These are phyloP conservation scores for Fomitiporia mediterranea DNA, from an alignment of 1,284 basidiomycete species.

Conservation along the genomic window DNA sequence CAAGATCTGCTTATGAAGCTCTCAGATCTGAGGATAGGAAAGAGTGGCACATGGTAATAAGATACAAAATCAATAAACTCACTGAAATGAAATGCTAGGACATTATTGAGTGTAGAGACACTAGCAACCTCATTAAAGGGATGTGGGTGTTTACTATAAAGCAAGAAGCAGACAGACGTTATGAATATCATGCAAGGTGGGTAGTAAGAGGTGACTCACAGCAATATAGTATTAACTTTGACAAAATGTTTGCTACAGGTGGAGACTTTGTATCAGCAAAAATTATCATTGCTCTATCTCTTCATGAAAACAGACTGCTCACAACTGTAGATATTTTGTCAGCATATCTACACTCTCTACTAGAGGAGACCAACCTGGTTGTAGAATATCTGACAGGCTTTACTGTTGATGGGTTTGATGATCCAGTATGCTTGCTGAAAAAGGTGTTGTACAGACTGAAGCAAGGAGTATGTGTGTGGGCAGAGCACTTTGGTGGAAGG, in stretches of 20 bases:
- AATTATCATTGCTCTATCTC: neutral
- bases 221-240: neutral
- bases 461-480: constrained; percentile 30
- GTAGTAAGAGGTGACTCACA: constrained; percentile 6
- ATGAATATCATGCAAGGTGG: neutral
- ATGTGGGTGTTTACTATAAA: constrained; percentile 9
- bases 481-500: constrained; percentile 21
- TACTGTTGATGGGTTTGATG: constrained; percentile 12
- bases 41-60: neutral
- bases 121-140: constrained; percentile 2
- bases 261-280: neutral
- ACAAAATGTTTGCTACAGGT: neutral
- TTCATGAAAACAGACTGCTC: constrained; percentile 24
- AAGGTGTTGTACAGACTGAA: constrained; percentile 28
- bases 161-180: neutral
- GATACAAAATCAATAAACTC: constrained; percentile 1
- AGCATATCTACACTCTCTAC: constrained; percentile 23
- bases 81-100: neutral
- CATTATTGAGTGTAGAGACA: neutral
- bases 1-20: neutral
- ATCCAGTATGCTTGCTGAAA: constrained; percentile 22
- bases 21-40: neutral
- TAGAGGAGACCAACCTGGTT: constrained; percentile 26
- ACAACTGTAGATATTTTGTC: constrained; percentile 29
- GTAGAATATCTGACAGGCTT: constrained; percentile 27